Conservation (phyloP, 495 filamentous ascomycete genomes). For the Cladorrhinum samala region DNA sequence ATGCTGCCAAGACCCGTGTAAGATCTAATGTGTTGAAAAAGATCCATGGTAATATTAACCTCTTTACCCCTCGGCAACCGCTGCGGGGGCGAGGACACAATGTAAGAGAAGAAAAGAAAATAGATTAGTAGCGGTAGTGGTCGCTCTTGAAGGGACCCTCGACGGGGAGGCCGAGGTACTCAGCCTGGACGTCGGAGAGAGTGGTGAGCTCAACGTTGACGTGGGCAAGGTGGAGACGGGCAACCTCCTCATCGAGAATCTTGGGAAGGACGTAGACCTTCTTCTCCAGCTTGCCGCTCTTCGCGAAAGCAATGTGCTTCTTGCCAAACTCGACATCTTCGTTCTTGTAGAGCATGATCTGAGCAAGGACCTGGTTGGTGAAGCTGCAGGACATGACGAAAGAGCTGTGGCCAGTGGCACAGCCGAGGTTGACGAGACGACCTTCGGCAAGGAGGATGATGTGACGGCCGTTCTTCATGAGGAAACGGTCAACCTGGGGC, state of each 20-base stretch:
- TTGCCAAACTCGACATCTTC: slow-evolving; percentile 77
- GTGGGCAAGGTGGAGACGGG: slow-evolving; percentile 84
- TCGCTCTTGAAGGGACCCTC: slow-evolving; percentile 96
- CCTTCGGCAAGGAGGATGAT: slow-evolving; percentile 98
- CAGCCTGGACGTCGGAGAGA: slow-evolving; percentile 78
- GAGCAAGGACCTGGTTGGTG: slow-evolving; percentile 99
- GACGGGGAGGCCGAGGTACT: slow-evolving; percentile 79
- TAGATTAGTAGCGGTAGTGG: slow-evolving; percentile 55
- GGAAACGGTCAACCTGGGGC: slow-evolving; percentile 97
- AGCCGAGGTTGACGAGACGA: slow-evolving; percentile 97
- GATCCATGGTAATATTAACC: slow-evolving; percentile 15
- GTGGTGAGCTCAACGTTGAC: slow-evolving; percentile 90
- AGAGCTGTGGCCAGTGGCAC: slow-evolving; percentile 97
- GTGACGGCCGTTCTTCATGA: slow-evolving; percentile 88
- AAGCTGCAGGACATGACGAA: slow-evolving; percentile 99
- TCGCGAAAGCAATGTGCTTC: slow-evolving; percentile 95
- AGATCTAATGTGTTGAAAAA: slow-evolving; percentile 24
- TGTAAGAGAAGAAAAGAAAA: slow-evolving; percentile 4
- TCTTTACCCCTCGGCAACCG: slow-evolving; percentile 11
- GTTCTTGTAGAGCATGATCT: slow-evolving; percentile 96
- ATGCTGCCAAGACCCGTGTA: slow-evolving; percentile 23
- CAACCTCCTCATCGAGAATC: slow-evolving; percentile 97
- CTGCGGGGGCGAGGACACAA: slow-evolving; percentile 8
- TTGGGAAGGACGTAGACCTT: slow-evolving; percentile 97
- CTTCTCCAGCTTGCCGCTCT: slow-evolving; percentile 75